phyloP scores from a whole-genome alignment of 1,139 yeast genomes.

The Meyerozyma guilliermondii region DNA sequence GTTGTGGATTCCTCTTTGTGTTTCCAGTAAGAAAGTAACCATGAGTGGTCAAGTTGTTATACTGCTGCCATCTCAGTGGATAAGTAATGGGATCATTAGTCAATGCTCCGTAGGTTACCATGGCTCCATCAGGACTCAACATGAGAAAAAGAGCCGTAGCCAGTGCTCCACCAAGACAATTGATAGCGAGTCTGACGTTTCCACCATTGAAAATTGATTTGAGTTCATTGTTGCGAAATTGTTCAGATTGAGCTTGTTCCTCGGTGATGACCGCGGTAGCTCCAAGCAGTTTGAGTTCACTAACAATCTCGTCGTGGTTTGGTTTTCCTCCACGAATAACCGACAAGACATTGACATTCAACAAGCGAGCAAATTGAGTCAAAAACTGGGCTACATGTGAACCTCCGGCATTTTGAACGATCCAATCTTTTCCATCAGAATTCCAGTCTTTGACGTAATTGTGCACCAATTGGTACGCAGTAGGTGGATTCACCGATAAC shows the following conservation, averaged over 20 bases:
- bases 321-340: conserved; percentile 30
- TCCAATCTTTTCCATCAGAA: conserved; percentile 24
- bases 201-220: conserved; percentile 11
- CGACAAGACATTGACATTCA: conserved; percentile 23
- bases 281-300: conserved; percentile 21
- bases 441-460: conserved; percentile 25
- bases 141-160: conserved; percentile 19
- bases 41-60: conserved; percentile 14
- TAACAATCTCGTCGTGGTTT: conserved; percentile 14
- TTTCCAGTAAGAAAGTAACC: conserved; percentile 18
- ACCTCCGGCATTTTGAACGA: conserved; percentile 31
- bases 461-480: conserved; percentile 28
- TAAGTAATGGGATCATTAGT: conserved; percentile 10
- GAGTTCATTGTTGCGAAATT: conserved; percentile 6
- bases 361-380: conserved; percentile 22
- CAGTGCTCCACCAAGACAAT: conserved; percentile 27
- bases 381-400: conserved; percentile 30
- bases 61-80: conserved; percentile 13
- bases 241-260: conserved; percentile 12
- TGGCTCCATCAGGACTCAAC: conserved; percentile 20
- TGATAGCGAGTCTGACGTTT: conserved; percentile 26
- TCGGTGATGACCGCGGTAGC: conserved; percentile 30
- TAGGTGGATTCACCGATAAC: conserved; percentile 28
- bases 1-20: conserved; percentile 12
- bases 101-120: conserved; percentile 26